These are phyloP conservation scores for Trichoderma pleuroti DNA, from an alignment of 2,329 filamentous ascomycete genomes.

Conservation along the genomic window DNA sequence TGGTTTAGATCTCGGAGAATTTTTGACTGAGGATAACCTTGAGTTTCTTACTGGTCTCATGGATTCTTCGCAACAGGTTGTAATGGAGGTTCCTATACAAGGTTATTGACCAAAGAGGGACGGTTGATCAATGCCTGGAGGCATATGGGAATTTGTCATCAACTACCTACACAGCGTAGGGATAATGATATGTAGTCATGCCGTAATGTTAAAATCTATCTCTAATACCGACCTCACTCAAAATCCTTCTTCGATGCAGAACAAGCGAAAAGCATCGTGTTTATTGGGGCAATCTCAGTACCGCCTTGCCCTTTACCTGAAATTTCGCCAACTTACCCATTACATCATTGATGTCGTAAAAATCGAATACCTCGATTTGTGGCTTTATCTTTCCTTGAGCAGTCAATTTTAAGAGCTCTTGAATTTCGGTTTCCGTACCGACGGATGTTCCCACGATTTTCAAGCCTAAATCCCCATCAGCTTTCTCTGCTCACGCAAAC, in stretches of 20 bases:
- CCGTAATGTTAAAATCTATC: background rate
- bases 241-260: background rate
- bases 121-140: background rate
- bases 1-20: conserved; percentile 1
- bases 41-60: background rate
- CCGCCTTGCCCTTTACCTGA: background rate
- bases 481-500: background rate
- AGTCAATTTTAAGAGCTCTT: conserved; percentile 5
- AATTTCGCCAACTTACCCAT: background rate
- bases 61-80: background rate
- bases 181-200: background rate
- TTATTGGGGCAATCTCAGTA: background rate
- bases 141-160: background rate
- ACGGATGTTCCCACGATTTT: conserved; percentile 12
- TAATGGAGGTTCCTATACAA: conserved; percentile 4
- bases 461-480: background rate
- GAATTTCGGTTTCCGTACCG: conserved; percentile 6
- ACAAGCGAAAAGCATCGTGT: background rate
- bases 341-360: background rate
- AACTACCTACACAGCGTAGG: background rate
- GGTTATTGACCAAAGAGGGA: background rate
- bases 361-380: background rate
- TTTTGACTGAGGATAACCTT: conserved; percentile 9
- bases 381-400: conserved; percentile 28
- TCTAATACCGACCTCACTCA: background rate